These are phyloP conservation scores for Linum usitatissimum DNA, from an alignment of 345 rosid genomes.

Conservation along the genomic window DNA sequence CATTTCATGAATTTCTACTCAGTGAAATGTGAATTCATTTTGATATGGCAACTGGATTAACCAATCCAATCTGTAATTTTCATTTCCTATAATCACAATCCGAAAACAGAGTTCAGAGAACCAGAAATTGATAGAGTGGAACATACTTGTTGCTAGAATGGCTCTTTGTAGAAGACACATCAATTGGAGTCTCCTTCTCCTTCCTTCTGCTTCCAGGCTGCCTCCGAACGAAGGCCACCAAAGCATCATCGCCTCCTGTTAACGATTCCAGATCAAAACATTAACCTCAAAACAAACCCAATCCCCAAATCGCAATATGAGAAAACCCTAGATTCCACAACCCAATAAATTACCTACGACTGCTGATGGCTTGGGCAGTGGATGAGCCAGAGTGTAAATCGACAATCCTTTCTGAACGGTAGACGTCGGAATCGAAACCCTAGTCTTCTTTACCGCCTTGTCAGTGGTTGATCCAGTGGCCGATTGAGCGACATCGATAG, in stretches of 20 bases:
- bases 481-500: too few relatives aligned
- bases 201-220: not conserved
- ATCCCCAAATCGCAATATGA: too few relatives aligned
- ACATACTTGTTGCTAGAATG: not conserved
- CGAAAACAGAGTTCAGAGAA: not conserved
- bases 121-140: not conserved
- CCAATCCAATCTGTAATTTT: not conserved
- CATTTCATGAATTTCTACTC: not conserved
- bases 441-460: too few relatives aligned
- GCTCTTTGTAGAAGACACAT: not conserved
- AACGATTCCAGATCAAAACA: not conserved
- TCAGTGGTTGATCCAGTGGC: too few relatives aligned
- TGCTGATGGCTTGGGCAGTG: not conserved
- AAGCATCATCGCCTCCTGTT: not conserved
- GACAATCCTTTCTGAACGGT: not conserved
- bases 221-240: not conserved
- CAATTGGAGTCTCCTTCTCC: not conserved
- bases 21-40: not conserved
- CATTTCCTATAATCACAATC: not conserved
- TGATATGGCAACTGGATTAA: not conserved
- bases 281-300: not conserved
- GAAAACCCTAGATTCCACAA: not conserved
- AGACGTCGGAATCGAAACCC: not conserved
- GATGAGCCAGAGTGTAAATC: not conserved
- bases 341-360: not conserved